A percentile compares a stretch with the other conserved stretches of the same genome.
Evolutionary conservation across 352 stramenopile species (phyloP).

Genomic region (Aphanomyces euteiches): DNA sequence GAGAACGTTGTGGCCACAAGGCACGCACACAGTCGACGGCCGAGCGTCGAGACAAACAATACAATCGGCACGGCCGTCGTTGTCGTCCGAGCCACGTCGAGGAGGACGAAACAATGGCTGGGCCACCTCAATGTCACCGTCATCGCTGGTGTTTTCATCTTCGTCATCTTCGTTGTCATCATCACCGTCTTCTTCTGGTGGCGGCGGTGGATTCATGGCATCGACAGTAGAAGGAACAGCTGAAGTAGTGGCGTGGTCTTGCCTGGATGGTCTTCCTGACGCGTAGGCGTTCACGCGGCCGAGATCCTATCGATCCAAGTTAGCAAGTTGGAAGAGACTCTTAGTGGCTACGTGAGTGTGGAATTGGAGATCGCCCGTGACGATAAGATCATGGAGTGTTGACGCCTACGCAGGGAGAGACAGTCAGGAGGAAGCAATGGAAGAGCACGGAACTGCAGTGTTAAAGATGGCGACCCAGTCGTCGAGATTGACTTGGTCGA

Average conservation of each 20-base stretch:
- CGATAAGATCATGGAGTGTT: background rate
- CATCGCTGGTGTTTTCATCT: background rate
- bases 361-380: conserved; percentile 6
- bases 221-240: too few species aligned
- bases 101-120: conserved; percentile 2
- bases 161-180: background rate
- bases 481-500: background rate
- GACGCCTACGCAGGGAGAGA: background rate
- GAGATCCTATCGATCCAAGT: background rate
- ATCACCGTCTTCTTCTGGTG: background rate
- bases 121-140: conserved; percentile 6
- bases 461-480: conserved; percentile 2
- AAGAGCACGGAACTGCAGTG: background rate
- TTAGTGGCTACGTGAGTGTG: conserved; percentile 1
- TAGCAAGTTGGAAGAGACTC: background rate
- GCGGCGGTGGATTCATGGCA: background rate
- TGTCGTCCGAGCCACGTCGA: background rate
- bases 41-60: conserved; percentile 80
- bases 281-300: too few species aligned
- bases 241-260: too few species aligned
- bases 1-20: conserved; percentile 80
- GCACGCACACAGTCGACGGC: conserved; percentile 70
- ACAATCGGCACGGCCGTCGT: conserved; percentile 44
- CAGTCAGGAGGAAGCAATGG: background rate
- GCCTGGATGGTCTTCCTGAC: too few species aligned